Conservation (phyloP, 73 alveolate species). For the Durusdinium trenchii region DNA sequence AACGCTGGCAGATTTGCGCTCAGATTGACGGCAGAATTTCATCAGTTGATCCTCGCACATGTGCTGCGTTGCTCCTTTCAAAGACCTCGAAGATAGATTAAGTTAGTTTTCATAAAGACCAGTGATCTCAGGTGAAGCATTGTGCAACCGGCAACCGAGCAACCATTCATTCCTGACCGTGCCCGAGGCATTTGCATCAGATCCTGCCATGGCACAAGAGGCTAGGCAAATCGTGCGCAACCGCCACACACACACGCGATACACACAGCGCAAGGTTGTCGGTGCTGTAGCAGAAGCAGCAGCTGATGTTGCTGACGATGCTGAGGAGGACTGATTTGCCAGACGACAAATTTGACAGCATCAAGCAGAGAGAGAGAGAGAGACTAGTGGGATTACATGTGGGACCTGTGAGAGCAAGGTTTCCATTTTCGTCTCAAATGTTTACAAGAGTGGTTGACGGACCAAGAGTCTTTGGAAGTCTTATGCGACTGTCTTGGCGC, state of each 20-base stretch:
- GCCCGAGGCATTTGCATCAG: not conserved
- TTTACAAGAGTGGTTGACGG: not conserved
- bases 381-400: not conserved
- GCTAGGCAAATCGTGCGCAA: not conserved
- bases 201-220: constrained; percentile 58
- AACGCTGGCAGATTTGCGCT: constrained; percentile 45
- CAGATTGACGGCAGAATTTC: too few species aligned
- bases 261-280: not conserved
- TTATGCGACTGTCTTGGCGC: not conserved
- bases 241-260: not conserved
- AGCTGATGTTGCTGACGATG: constrained; percentile 35
- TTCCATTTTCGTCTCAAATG: not conserved
- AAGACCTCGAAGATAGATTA: too few species aligned
- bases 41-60: too few species aligned
- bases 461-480: too few species aligned
- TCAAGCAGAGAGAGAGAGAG: not conserved
- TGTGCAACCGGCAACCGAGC: too few species aligned
- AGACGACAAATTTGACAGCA: not conserved
- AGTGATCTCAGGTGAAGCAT: too few species aligned
- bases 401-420: not conserved
- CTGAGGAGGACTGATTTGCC: not conserved
- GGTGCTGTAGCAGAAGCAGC: not conserved
- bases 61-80: too few species aligned
- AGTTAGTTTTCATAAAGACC: too few species aligned
- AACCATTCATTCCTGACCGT: not conserved